These are phyloP conservation scores for Phycomyces blakesleeanus DNA, from an alignment of 192 early-diverging fungal genomes.

Conservation along the genomic window DNA sequence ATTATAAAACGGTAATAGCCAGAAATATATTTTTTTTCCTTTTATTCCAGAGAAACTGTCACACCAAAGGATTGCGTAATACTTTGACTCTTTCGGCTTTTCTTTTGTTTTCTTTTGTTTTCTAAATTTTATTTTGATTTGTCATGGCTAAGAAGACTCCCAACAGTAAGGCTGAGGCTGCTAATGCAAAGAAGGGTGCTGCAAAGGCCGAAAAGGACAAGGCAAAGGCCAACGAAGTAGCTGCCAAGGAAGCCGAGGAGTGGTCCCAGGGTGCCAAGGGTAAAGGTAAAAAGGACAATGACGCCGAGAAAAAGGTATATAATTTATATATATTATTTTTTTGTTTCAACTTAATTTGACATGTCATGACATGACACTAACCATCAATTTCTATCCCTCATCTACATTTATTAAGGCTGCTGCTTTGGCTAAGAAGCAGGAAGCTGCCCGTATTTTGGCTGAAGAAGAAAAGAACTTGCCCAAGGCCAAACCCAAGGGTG, in stretches of 20 bases:
- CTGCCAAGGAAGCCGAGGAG: constrained; percentile 52
- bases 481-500: constrained; percentile 46
- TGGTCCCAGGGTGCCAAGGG: constrained; percentile 71
- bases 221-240: constrained; percentile 46
- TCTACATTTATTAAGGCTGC: constrained; percentile 36
- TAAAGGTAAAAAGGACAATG: constrained; percentile 59
- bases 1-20: not conserved
- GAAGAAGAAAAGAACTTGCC: constrained; percentile 54
- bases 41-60: not conserved
- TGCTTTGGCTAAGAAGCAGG: constrained; percentile 47
- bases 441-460: constrained; percentile 46
- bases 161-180: constrained; percentile 12
- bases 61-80: not conserved
- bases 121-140: not conserved
- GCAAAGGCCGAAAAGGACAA: constrained; percentile 57
- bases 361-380: not conserved
- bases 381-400: no score
- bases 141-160: constrained; percentile 7
- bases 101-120: constrained; percentile 4
- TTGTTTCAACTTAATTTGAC: no score
- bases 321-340: no score
- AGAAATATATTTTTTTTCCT: not conserved
- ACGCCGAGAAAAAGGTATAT: constrained; percentile 55
- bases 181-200: constrained; percentile 60
- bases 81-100: not conserved